These are phyloP conservation scores for Sutorius eximius DNA, from an alignment of 1,284 basidiomycete genomes.

Conservation along the genomic window DNA sequence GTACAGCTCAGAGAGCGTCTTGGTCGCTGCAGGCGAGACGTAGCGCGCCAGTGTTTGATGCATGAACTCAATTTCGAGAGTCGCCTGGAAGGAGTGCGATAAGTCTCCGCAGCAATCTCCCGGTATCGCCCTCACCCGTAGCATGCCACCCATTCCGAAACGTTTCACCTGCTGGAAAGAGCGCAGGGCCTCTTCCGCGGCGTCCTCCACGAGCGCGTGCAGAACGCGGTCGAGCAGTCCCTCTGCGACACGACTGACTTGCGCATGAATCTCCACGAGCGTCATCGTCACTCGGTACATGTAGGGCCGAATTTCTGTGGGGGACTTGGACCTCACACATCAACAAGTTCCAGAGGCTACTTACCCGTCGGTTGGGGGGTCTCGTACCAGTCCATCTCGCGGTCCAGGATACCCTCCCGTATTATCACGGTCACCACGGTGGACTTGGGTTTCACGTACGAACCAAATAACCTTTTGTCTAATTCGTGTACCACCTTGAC, in stretches of 20 bases:
- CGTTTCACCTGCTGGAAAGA: constrained; percentile 85
- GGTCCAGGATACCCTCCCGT: constrained; percentile 76
- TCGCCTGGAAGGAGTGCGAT: constrained; percentile 60
- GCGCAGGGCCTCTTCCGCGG: constrained; percentile 79
- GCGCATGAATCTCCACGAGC: constrained; percentile 91
- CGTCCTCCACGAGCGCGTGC: constrained; percentile 77
- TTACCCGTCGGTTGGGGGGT: constrained; percentile 84
- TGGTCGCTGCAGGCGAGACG: constrained; percentile 78
- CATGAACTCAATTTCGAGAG: constrained; percentile 98
- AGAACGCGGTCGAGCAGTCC: constrained; percentile 82
- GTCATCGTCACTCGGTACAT: constrained; percentile 89
- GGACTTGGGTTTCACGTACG: constrained; percentile 82
- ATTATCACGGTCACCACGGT: constrained; percentile 68
- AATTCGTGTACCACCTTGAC: constrained; percentile 79
- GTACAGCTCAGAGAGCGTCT: constrained; percentile 87
- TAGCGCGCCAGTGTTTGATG: constrained; percentile 93
- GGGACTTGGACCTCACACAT: constrained; percentile 1
- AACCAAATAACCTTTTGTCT: constrained; percentile 85
- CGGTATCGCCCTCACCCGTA: constrained; percentile 66
- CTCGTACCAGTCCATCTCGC: constrained; percentile 88
- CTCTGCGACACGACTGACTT: constrained; percentile 80
- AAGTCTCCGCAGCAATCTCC: background rate
- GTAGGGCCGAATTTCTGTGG: constrained; percentile 87
- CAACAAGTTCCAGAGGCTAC: constrained; percentile 20
- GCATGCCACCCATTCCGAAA: constrained; percentile 98